Evolutionary conservation across 1,284 basidiomycete species (phyloP), one percentile per base, ranked within the genome.

Genomic region (Leccinum colubrinum): DNA sequence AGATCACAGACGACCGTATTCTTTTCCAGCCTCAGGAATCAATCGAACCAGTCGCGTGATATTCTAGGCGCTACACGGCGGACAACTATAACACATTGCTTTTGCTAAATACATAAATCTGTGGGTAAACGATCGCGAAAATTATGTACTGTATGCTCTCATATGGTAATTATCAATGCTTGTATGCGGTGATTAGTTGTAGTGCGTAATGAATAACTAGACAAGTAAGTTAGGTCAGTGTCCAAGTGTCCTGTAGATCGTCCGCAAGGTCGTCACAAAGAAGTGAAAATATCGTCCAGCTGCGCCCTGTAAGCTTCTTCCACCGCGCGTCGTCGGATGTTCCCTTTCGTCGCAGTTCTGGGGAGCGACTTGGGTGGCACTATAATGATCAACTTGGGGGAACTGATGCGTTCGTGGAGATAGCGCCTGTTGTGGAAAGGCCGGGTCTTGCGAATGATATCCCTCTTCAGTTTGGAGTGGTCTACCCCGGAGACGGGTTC

Each of bases 321-420:
- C 30, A 87, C 86, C 20, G 85, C 86, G 62, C 78, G 79, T 62
- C 86, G 81, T 54, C 88, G 80, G 65, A 89, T 84, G 67, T 90
- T 89, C 39, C 87, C 87, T 72, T 90, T 90, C 20, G 86, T 86
- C 22, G 80, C 81, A 0, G 87, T 90, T 60, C 87, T 79, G 39
- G 87, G 87, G 54, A 89, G 78, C 1, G 84, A 79, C 60, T 79
- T 78, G 37, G 76, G 74, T 20, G 81, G 77, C 4, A 87, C 86
- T 46, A 89, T 74, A 61, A 88, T 68, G 67, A 89, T 81, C 75
- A 83, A 78, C 51, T 82, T 78, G 14, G 81, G 67, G 12, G 78
- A 79, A 2, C 79, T 79, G 72, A 89, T 85, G 41, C 85, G 84
- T 70, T 89, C 87, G 72, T 89, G 87, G 56, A 87, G 77, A 72